Evolutionary conservation across 176 grass and related monocot species (phyloP), one percentile per base, ranked within the genome.

Genomic region (Avena atlantica): DNA sequence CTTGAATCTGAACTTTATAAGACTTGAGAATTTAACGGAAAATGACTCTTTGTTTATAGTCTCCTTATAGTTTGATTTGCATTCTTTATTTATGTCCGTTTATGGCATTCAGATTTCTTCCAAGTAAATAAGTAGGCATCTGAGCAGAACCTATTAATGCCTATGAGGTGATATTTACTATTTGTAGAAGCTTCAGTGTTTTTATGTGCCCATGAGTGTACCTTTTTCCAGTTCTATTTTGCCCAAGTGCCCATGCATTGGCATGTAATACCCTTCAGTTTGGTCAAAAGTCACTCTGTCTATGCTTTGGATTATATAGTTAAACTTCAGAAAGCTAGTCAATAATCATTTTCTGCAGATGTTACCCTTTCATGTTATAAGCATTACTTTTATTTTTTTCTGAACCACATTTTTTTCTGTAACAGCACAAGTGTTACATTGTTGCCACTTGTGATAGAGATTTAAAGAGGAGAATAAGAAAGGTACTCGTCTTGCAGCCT

Each of bases 361-460:
- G 36, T 45, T 77, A 68, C 3, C 3, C 2, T 70, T 82, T 45
- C 12, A 5, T 78, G 6, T 70, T 9, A 60, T 9, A 60, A 40
- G 29, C 1, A 12, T 14, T 81, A 20, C 0, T 34, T 78, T 81
- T 23, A 55, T 19, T 49, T 57, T 57, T 19, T 87, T 48, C 19
- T 72, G 59, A 85, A 37, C 48, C 20, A 16, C 29, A 31, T 29
- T 31, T 6, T 77, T 73, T 86, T 78, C 14, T 89, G 21, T 79
- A 81, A 84, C 93, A 98, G 88, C 93, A 98, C 78, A 98, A 95
- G 72, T 95, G 93, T 76, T 98, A 98, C 52, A 92, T 98, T 49
- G 93, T 98, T 89, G 96, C 96, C 44, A 98, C 96, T n/a, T 98
- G 93, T 27, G 91, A 95, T 88, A 92, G 93, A 94, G 93, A 98